phyloP scores from a whole-genome alignment of 2,329 filamentous ascomycete species.

The Neopestalotiopsis sp. region DNA sequence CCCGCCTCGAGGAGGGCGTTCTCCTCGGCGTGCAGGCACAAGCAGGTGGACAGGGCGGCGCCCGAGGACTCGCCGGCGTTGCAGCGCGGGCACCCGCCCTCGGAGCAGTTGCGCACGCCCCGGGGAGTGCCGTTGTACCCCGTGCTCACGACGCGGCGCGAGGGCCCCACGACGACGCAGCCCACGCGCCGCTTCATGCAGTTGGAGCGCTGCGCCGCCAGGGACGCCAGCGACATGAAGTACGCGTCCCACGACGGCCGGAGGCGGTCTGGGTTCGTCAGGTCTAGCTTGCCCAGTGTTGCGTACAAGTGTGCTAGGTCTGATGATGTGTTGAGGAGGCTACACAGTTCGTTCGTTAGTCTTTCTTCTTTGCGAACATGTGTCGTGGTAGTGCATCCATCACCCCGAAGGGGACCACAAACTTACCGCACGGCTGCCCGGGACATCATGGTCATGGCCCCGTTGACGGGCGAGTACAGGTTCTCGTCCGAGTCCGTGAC shows the following conservation, averaged over 20 bases:
- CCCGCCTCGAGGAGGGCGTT: conserved; percentile 96
- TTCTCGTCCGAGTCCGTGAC: conserved; percentile 69
- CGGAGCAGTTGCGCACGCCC: conserved; percentile 85
- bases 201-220: conserved; percentile 89
- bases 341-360: background rate
- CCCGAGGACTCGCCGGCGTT: conserved; percentile 77
- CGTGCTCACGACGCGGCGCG: conserved; percentile 87
- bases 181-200: conserved; percentile 98
- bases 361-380: background rate
- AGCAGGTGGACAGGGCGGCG: conserved; percentile 79
- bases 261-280: conserved; percentile 78
- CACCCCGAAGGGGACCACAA: no score
- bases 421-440: conserved; percentile 73
- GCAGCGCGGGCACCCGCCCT: conserved; percentile 88
- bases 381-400: no score
- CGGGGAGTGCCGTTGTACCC: conserved; percentile 98
- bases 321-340: conserved; percentile 80
- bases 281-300: conserved; percentile 74
- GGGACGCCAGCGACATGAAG: conserved; percentile 95
- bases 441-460: conserved; percentile 78
- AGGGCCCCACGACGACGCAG: conserved; percentile 83
- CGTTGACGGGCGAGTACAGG: conserved; percentile 70
- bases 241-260: conserved; percentile 95
- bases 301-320: conserved; percentile 74
- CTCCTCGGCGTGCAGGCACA: conserved; percentile 98